These are phyloP conservation scores for Oenanthe sinensis DNA, from an alignment of 129 eudicot genomes.

Conservation along the genomic window DNA sequence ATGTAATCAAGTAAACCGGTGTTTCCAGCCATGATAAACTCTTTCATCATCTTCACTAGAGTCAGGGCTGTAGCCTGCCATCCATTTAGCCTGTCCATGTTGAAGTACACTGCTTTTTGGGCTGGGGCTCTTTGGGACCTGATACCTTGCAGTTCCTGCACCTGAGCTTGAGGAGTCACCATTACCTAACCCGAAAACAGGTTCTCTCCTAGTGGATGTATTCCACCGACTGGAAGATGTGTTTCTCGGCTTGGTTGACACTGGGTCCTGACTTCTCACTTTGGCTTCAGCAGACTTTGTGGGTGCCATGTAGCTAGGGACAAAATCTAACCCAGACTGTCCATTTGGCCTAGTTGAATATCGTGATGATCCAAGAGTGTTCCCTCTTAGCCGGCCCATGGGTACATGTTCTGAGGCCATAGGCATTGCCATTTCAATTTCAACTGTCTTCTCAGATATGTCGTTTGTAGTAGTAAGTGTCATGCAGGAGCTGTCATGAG, in stretches of 20 bases:
- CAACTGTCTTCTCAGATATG: conserved; percentile 62
- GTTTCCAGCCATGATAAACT: conserved; percentile 44
- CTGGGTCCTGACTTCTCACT: conserved; percentile 41
- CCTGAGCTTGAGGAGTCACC: conserved; percentile 75
- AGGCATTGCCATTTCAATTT: conserved; percentile 49
- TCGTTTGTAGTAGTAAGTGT: conserved; percentile 33
- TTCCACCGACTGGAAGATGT: conserved; percentile 32
- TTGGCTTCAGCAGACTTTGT: conserved; percentile 92
- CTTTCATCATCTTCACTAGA: conserved; percentile 69
- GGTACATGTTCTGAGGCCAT: conserved; percentile 44
- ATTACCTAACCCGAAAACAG: conserved; percentile 15
- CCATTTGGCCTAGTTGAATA: conserved; percentile 27
- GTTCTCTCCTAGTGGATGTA: conserved; percentile 34
- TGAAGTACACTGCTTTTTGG: conserved; percentile 28
- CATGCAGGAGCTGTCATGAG: conserved; percentile 29
- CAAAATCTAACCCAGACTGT: conserved; percentile 25
- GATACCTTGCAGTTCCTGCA: conserved; percentile 43
- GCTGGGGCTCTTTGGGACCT: conserved; percentile 58
- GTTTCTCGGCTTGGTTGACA: conserved; percentile 30
- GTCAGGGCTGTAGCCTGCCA: conserved; percentile 63
- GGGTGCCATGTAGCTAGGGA: conserved; percentile 90
- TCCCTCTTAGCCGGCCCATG: conserved; percentile 29
- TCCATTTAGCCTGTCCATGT: conserved; percentile 38
- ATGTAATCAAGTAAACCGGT: conserved; percentile 39
- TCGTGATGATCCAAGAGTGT: conserved; percentile 35